phyloP scores from a whole-genome alignment of 2,329 filamentous ascomycete genomes.

The Penicillium sp. region DNA sequence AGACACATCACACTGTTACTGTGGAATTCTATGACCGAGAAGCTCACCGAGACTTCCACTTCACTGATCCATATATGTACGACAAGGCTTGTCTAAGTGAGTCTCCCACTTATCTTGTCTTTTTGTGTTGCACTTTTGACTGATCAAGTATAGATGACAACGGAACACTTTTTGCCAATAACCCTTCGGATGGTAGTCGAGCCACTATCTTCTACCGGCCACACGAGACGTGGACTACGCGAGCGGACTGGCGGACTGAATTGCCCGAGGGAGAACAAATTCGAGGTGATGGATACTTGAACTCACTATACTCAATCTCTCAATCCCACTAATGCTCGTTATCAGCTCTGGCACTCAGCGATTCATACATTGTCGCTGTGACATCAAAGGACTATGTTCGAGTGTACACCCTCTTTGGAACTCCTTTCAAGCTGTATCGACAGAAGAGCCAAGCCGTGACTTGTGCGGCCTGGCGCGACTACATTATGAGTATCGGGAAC shows the following conservation, averaged over 20 bases:
- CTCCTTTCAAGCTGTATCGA: slow-evolving; percentile 83
- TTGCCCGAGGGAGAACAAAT: slow-evolving; percentile 86
- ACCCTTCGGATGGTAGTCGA: slow-evolving; percentile 64
- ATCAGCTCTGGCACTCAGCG: slow-evolving; percentile 79
- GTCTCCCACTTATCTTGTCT: slow-evolving; percentile 18
- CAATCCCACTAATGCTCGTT: slow-evolving; percentile 1
- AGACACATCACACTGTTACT: slow-evolving; percentile 87
- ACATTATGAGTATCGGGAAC: slow-evolving; percentile 94
- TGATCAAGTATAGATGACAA: slow-evolving; percentile 59
- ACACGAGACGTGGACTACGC: slow-evolving; percentile 92
- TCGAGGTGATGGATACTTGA: slow-evolving; percentile 48
- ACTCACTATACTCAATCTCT: neutral
- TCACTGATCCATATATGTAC: slow-evolving; percentile 92
- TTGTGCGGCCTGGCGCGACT: slow-evolving; percentile 91
- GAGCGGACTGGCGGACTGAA: slow-evolving; percentile 84
- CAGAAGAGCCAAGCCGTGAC: slow-evolving; percentile 93
- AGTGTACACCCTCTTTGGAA: slow-evolving; percentile 88
- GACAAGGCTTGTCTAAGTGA: slow-evolving; percentile 88
- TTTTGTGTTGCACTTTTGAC: slow-evolving; percentile 1
- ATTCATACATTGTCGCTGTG: slow-evolving; percentile 85
- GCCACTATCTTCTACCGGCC: slow-evolving; percentile 94
- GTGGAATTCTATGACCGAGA: slow-evolving; percentile 98
- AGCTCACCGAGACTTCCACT: slow-evolving; percentile 90
- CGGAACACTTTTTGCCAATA: slow-evolving; percentile 81
- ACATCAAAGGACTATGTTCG: slow-evolving; percentile 87